Conservation (phyloP, 805 yeast genomes). For the Starmera dryadoides region DNA sequence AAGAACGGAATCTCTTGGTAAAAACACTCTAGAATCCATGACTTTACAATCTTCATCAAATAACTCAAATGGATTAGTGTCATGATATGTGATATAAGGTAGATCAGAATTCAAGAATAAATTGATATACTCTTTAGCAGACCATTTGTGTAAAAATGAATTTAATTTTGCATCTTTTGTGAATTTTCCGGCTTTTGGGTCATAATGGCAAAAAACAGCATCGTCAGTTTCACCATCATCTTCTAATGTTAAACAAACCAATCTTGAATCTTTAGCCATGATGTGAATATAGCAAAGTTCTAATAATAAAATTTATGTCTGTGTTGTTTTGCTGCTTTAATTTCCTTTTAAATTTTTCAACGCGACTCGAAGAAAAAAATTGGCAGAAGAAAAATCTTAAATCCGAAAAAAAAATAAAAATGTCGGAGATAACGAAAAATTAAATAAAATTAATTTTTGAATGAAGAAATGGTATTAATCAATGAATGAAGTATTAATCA, state of each 20-base stretch:
- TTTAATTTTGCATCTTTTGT: background rate
- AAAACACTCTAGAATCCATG: constrained; percentile 5
- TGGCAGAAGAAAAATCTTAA: too few species aligned
- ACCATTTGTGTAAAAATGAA: background rate
- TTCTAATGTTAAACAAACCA: background rate
- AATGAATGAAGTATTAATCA: too few species aligned
- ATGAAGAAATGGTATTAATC: too few species aligned
- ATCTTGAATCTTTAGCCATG: background rate
- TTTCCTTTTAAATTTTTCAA: too few species aligned
- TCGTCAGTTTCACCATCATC: background rate
- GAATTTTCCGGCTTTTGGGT: background rate
- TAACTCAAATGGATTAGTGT: constrained; percentile 13
- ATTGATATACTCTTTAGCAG: background rate
- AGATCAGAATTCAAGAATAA: constrained; percentile 11
- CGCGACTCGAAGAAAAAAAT: too few species aligned
- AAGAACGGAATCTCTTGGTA: constrained; percentile 10
- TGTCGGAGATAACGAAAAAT: too few species aligned
- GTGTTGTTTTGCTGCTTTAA: too few species aligned
- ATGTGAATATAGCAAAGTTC: too few species aligned
- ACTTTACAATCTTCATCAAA: constrained; percentile 7
- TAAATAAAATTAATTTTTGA: too few species aligned
- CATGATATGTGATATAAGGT: constrained; percentile 16
- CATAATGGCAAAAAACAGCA: background rate
- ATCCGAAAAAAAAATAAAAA: too few species aligned
- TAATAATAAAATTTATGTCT: too few species aligned